Conservation (phyloP, 164 flowering plant genomes). For the Platanus orientalis region DNA sequence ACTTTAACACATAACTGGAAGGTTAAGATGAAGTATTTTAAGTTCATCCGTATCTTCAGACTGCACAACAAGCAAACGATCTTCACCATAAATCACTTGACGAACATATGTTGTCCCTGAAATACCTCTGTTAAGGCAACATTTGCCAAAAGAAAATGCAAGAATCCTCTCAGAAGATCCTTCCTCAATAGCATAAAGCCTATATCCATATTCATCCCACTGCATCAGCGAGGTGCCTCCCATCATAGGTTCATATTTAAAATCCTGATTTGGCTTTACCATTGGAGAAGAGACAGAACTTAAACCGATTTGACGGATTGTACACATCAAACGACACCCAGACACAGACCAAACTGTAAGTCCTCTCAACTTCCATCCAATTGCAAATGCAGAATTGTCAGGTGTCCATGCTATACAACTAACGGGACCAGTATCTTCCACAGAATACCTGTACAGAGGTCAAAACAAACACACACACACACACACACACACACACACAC, state of each 20-base stretch:
- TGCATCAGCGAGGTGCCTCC: constrained; percentile 79
- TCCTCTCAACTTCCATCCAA: constrained; percentile 96
- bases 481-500: not conserved
- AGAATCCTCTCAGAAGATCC: constrained; percentile 73
- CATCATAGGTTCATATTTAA: constrained; percentile 81
- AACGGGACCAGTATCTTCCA: constrained; percentile 94
- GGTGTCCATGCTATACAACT: constrained; percentile 95
- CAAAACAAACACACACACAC: not conserved
- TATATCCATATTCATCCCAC: constrained; percentile 97
- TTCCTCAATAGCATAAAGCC: constrained; percentile 86
- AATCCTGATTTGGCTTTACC: constrained; percentile 64
- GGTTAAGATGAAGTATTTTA: constrained; percentile 76
- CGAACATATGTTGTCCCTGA: constrained; percentile 79
- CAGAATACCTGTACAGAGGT: constrained; percentile 59
- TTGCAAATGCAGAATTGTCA: constrained; percentile 95
- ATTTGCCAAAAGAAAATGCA: constrained; percentile 92
- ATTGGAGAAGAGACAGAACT: constrained; percentile 86
- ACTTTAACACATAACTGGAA: constrained; percentile 72
- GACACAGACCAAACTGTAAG: constrained; percentile 96
- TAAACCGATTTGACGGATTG: constrained; percentile 88
- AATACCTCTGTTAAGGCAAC: constrained; percentile 89
- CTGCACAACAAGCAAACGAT: constrained; percentile 86
- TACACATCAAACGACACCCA: constrained; percentile 97
- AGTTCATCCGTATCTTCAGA: constrained; percentile 93
- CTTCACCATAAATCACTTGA: constrained; percentile 93